A percentile compares a stretch with the other conserved stretches of the same genome.
Evolutionary conservation across 495 filamentous ascomycete genomes (phyloP).

Genomic region (Penicillium salamii): DNA sequence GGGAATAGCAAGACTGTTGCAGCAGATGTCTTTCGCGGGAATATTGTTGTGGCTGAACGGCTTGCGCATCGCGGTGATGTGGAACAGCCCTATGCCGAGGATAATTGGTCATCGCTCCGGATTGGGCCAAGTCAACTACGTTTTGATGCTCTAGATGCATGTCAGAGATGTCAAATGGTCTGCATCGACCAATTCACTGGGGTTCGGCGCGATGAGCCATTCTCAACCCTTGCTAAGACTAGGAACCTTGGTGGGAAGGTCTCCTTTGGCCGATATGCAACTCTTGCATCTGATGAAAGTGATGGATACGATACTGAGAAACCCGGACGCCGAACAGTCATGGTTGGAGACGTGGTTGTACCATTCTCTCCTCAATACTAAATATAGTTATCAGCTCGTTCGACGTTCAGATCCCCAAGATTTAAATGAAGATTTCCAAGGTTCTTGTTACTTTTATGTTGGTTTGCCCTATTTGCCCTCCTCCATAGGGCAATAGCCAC

Average conservation of each 20-base stretch:
- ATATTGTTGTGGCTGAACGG: constrained; percentile 69
- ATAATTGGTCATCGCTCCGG: constrained; percentile 40
- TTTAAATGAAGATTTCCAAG: too few relatives aligned
- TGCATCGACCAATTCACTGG: constrained; percentile 86
- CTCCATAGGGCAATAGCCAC: too few relatives aligned
- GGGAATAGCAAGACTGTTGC: constrained; percentile 52
- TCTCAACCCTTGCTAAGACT: constrained; percentile 83
- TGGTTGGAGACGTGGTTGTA: constrained; percentile 43
- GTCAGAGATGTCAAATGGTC: constrained; percentile 91
- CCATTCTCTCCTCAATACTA: constrained; percentile 24
- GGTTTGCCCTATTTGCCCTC: too few relatives aligned
- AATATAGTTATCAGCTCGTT: not conserved
- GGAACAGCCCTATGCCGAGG: constrained; percentile 56
- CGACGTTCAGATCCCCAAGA: too few relatives aligned
- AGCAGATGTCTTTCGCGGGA: constrained; percentile 76
- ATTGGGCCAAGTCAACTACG: constrained; percentile 35
- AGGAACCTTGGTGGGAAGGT: constrained; percentile 77
- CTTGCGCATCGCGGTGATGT: constrained; percentile 31
- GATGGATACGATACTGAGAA: constrained; percentile 16
- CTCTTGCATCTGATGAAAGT: constrained; percentile 23
- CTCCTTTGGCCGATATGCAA: constrained; percentile 79
- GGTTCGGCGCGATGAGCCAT: constrained; percentile 76
- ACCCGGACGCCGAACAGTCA: constrained; percentile 28
- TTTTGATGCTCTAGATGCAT: constrained; percentile 75
- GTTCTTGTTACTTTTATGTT: too few relatives aligned